phyloP scores from a whole-genome alignment of 306 rosid genomes.

The Carpinus fangiana region DNA sequence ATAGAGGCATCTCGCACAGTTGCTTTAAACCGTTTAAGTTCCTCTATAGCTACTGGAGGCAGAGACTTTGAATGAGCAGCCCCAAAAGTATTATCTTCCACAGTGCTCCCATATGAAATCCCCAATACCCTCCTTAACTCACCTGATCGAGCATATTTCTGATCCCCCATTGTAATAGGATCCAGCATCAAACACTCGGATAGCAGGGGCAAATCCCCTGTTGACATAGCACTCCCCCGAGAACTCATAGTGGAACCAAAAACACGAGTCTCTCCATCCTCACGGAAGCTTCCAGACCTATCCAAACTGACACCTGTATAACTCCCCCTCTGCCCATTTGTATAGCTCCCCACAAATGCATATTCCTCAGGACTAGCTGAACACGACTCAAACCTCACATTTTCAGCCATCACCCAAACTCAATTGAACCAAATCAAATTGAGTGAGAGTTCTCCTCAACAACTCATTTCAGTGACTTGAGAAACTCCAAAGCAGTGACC shows the following conservation, averaged over 20 bases:
- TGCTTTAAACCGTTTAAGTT: constrained; percentile 63
- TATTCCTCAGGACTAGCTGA: constrained; percentile 56
- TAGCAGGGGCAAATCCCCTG: constrained; percentile 50
- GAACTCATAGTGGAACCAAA: constrained; percentile 45
- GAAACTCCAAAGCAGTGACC: constrained; percentile 10
- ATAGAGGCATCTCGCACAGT: constrained; percentile 51
- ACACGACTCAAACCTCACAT: constrained; percentile 57
- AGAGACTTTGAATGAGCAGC: constrained; percentile 59
- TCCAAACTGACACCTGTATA: constrained; percentile 49
- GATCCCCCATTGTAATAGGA: constrained; percentile 58
- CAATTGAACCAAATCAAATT: constrained; percentile 35
- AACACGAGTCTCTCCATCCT: constrained; percentile 54
- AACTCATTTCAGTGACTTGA: constrained; percentile 22
- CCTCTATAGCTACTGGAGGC: constrained; percentile 60
- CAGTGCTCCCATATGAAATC: constrained; percentile 53
- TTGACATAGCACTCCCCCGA: constrained; percentile 47
- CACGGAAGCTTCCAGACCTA: constrained; percentile 61
- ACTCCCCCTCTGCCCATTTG: constrained; percentile 54
- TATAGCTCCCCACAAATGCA: constrained; percentile 46
- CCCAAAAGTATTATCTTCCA: constrained; percentile 64
- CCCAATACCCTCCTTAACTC: constrained; percentile 65
- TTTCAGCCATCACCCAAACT: constrained; percentile 62
- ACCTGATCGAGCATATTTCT: constrained; percentile 42
- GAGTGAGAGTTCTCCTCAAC: constrained; percentile 23
- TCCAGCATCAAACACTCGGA: constrained; percentile 60